These are phyloP conservation scores for Syzygium oleosum DNA, from an alignment of 345 rosid species.

Conservation along the genomic window DNA sequence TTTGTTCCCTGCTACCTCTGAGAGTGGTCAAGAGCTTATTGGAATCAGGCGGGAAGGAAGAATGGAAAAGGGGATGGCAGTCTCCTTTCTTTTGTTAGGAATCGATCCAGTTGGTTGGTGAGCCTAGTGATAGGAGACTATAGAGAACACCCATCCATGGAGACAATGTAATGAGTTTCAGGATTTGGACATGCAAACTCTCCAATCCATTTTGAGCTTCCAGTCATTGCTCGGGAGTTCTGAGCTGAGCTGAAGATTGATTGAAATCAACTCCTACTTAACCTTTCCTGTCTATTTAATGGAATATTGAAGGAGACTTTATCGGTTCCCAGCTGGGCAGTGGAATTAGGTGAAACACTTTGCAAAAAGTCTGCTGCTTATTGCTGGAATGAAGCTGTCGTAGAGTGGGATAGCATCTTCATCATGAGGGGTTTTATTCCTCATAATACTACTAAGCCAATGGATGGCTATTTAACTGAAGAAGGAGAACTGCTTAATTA, in stretches of 20 bases:
- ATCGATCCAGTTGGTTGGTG: no score
- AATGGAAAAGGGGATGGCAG: no score
- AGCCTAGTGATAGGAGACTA: background rate
- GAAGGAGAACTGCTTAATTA: background rate
- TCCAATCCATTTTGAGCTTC: background rate
- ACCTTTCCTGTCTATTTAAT: background rate
- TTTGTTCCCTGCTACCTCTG: no score
- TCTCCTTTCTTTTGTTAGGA: no score
- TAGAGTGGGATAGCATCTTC: background rate
- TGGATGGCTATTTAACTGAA: background rate
- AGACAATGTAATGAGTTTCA: background rate
- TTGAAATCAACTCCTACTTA: background rate
- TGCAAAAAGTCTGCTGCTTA: background rate
- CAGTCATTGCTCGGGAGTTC: background rate
- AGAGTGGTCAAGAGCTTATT: no score
- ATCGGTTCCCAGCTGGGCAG: background rate
- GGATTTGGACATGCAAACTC: background rate
- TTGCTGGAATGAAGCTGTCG: background rate
- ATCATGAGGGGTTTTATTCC: background rate
- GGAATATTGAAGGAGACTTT: background rate
- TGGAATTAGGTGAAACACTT: background rate
- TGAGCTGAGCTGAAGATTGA: background rate
- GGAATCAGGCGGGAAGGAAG: no score
- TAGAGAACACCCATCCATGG: background rate
- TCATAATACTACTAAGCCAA: background rate